These are phyloP conservation scores for Puya raimondii DNA, from an alignment of 176 grass and related monocot genomes.

Conservation along the genomic window DNA sequence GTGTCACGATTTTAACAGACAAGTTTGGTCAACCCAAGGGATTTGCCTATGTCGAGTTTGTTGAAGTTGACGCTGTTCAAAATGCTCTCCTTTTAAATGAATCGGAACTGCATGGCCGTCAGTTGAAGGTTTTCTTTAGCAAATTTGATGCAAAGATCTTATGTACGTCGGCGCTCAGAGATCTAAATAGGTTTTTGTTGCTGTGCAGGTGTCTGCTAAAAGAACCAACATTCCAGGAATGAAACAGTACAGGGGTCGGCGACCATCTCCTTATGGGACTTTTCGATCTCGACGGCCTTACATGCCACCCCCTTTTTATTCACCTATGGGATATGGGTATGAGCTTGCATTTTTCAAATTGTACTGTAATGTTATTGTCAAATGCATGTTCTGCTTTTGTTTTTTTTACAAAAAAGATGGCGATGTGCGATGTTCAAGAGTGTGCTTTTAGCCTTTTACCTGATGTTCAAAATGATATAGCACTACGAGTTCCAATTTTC, in stretches of 20 bases:
- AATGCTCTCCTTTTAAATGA: conserved; percentile 58
- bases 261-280: conserved; percentile 17
- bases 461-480: no score
- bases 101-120: conserved; percentile 54
- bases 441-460: no score
- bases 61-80: conserved; percentile 55
- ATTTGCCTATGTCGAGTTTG: conserved; percentile 75
- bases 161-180: neutral
- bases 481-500: no score
- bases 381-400: no score
- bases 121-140: conserved; percentile 41
- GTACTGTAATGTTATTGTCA: neutral
- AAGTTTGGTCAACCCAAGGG: conserved; percentile 60
- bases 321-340: conserved; percentile 51
- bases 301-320: conserved; percentile 35
- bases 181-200: neutral
- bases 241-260: conserved; percentile 46
- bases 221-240: conserved; percentile 78
- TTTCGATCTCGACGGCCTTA: conserved; percentile 26
- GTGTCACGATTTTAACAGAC: conserved; percentile 65
- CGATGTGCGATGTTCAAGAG: no score
- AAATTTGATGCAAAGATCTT: neutral
- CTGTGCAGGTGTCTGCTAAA: conserved; percentile 53
- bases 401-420: neutral
- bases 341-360: conserved; percentile 1